Conservation (phyloP, 176 grass and related monocot genomes). For the Chloris gayana region DNA sequence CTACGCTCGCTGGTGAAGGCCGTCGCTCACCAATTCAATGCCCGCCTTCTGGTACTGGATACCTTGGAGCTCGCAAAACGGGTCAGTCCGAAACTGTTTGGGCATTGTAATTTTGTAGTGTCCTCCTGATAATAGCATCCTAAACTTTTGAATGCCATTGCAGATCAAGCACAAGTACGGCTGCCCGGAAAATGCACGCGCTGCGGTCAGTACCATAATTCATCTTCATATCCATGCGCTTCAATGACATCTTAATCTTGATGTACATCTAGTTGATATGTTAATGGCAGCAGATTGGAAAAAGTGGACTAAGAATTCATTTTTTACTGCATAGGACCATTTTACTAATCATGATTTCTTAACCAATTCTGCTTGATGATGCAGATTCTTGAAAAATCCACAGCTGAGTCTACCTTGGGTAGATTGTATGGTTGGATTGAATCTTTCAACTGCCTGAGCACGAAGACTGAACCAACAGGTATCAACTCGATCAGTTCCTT, state of each 20-base stretch:
- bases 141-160: constrained; percentile 29
- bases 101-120: background rate
- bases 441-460: constrained; percentile 57
- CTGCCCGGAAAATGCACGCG: constrained; percentile 38
- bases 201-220: constrained; percentile 47
- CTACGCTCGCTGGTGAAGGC: constrained; percentile 71
- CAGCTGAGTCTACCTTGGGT: constrained; percentile 49
- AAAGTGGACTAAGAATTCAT: background rate
- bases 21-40: constrained; percentile 67
- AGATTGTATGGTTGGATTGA: constrained; percentile 60
- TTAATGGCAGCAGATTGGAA: background rate
- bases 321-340: constrained; percentile 13
- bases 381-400: constrained; percentile 54
- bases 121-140: constrained; percentile 22
- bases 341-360: constrained; percentile 1
- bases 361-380: background rate
- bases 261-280: background rate
- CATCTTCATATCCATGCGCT: background rate
- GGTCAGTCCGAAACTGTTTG: constrained; percentile 30
- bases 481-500: constrained; percentile 9
- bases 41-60: constrained; percentile 68
- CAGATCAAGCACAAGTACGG: constrained; percentile 87
- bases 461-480: constrained; percentile 56
- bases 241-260: too few species aligned
- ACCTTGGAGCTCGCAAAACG: constrained; percentile 55